Evolutionary conservation across 306 rosid species (phyloP).

Genomic region (Mimosa pudica): DNA sequence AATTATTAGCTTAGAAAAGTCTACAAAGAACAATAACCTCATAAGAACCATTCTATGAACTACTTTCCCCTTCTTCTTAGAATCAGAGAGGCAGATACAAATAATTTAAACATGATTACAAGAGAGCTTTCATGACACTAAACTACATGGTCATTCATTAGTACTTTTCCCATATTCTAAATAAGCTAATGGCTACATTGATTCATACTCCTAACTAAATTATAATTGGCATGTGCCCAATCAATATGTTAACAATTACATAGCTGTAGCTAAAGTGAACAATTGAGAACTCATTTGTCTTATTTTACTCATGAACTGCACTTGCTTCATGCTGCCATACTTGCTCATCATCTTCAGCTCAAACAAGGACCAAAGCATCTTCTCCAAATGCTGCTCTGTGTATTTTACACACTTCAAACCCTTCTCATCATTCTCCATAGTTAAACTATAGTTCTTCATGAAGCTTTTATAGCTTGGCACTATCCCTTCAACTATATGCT

Average conservation of each 20-base stretch:
- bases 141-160: no score
- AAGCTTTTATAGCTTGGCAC: conserved; percentile 63
- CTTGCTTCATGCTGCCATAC: conserved; percentile 41
- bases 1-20: not conserved
- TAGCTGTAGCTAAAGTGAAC: conserved; percentile 45
- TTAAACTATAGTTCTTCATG: conserved; percentile 49
- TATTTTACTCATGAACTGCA: conserved; percentile 49
- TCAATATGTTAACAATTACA: conserved; percentile 8
- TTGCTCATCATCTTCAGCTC: conserved; percentile 47
- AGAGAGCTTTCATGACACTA: no score
- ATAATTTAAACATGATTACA: no score
- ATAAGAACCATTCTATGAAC: not conserved
- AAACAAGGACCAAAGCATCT: conserved; percentile 57
- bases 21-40: not conserved
- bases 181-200: conserved; percentile 19
- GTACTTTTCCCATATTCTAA: not conserved
- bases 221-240: conserved; percentile 29
- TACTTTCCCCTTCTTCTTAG: not conserved
- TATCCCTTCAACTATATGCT: conserved; percentile 66
- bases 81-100: no score
- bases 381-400: conserved; percentile 60
- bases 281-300: conserved; percentile 52
- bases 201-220: not conserved
- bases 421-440: conserved; percentile 53
- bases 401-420: conserved; percentile 56